Base-by-base conservation (phyloP, 108 stramenopile species). In the Cylindrotheca fusiformis region DNA sequence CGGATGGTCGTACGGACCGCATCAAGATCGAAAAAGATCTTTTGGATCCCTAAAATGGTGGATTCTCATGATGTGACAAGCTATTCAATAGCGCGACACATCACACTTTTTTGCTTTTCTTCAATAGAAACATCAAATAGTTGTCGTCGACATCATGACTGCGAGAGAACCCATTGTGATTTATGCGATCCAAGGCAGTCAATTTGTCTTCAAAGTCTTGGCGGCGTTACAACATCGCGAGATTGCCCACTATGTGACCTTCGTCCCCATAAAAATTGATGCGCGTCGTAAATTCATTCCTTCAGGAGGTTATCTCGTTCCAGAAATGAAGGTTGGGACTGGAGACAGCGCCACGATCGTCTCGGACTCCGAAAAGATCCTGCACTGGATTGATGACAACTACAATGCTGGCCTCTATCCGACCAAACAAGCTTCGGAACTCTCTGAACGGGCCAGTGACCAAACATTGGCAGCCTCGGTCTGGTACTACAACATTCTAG, bases 131-230 rank as follows among this genome's bases (percentile, higher is more conserved):
- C n/a, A n/a, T n/a, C n/a, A n/a, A n/a, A n/a, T n/a, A n/a, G n/a
- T n/a, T n/a, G n/a, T n/a, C n/a, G n/a, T n/a, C n/a, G n/a, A n/a
- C n/a, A n/a, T n/a, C n/a, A n/a, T n/a, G n/a, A n/a, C n/a, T n/a
- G n/a, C n/a, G n/a, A n/a, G n/a, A n/a, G n/a, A n/a, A n/a, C 54
- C 54, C 4, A 17, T 58, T n/a, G 29, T 60, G 27, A 48, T 60
- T 14, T 60, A 60, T 19, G 60, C 60, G 46, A 27, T 60, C 4
- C 2, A 21, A 2, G 60, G 60, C 12, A 41, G 32, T 27, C 60
- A 60, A 60, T 60, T 41, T 19, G 60, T 60, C 46, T 60, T 60
- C 26, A 60, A 60, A 26, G 60, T 48, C 4, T 28, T 60, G 60
- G 60, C 60, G 22, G 46, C 60, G 2, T 2, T 60, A 4, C 60